Conservation (phyloP, 2,329 filamentous ascomycete species). For the Aspergillus ochraceoroseus region DNA sequence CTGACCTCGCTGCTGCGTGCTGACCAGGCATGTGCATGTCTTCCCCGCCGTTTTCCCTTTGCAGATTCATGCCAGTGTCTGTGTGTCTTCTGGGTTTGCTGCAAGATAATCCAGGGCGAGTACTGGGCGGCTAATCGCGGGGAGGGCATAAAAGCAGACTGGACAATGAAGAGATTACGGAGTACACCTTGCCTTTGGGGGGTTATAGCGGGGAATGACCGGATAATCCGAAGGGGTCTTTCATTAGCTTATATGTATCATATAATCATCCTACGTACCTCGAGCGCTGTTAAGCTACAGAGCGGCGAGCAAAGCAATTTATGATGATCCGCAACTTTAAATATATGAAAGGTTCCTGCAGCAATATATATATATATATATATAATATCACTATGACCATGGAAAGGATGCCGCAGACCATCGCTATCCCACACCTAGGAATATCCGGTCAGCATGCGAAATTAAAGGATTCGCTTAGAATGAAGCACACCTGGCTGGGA, state of each 20-base stretch:
- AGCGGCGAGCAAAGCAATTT: conserved; percentile 10
- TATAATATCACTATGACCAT: background rate
- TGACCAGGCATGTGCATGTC: background rate
- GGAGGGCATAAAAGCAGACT: background rate
- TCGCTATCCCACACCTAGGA: too few relatives aligned
- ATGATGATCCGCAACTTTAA: conserved; percentile 23
- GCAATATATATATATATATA: conserved; percentile 1
- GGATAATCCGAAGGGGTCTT: too few relatives aligned
- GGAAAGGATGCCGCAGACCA: too few relatives aligned
- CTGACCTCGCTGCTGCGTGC: too few relatives aligned
- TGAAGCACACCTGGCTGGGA: too few relatives aligned
- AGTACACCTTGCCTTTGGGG: too few relatives aligned
- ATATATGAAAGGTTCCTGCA: conserved; percentile 22
- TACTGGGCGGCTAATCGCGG: conserved; percentile 8
- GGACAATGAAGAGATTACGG: too few relatives aligned
- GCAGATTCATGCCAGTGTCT: background rate
- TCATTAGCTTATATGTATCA: too few relatives aligned
- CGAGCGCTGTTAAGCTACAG: conserved; percentile 20
- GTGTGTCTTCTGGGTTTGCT: conserved; percentile 2
- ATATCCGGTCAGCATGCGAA: too few relatives aligned
- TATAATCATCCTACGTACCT: too few relatives aligned
- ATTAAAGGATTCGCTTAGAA: too few relatives aligned
- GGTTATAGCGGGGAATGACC: too few relatives aligned
- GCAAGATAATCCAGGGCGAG: background rate
- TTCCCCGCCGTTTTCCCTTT: background rate